Percentiles rank a stretch among this genome's conserved stretches.
Evolutionary conservation across 176 grass and related monocot species (phyloP).

Genomic region (Saccharum spontaneum): DNA sequence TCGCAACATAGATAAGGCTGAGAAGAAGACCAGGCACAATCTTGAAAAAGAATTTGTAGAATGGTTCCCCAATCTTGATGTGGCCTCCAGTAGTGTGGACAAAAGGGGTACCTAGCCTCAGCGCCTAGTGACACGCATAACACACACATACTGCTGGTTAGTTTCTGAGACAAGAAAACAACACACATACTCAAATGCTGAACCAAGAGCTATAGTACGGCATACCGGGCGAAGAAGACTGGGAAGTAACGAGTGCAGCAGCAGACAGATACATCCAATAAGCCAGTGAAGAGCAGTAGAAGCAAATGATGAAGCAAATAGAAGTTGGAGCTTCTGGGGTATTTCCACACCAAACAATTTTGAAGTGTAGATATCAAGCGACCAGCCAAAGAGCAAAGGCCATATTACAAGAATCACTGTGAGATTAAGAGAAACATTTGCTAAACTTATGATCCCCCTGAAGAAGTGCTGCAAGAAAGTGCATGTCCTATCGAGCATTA

Average conservation of each 20-base stretch:
- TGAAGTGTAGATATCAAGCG: slow-evolving; percentile 37
- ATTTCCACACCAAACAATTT: slow-evolving; percentile 35
- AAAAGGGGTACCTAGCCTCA: slow-evolving; percentile 18
- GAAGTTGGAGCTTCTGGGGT: slow-evolving; percentile 23
- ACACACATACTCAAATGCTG: not conserved
- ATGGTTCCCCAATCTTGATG: slow-evolving; percentile 21
- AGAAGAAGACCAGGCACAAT: not conserved
- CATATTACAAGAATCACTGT: slow-evolving; percentile 11
- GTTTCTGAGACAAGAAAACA: not conserved
- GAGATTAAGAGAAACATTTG: slow-evolving; percentile 37
- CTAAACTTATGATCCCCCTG: slow-evolving; percentile 17
- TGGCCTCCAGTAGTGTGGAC: not conserved
- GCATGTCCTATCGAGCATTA: slow-evolving; percentile 1
- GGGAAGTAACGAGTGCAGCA: not conserved
- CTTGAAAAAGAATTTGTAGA: slow-evolving; percentile 28
- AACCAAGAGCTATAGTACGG: not conserved
- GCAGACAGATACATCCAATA: slow-evolving; percentile 16
- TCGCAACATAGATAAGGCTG: not conserved
- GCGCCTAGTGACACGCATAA: slow-evolving; percentile 26
- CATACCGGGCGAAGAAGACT: slow-evolving; percentile 25
- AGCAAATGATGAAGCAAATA: slow-evolving; percentile 31
- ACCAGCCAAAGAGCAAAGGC: slow-evolving; percentile 39
- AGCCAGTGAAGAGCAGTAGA: slow-evolving; percentile 43
- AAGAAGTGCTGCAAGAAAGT: slow-evolving; percentile 23
- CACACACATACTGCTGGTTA: not conserved